These are phyloP conservation scores for Penicillium longicatenatum DNA, from an alignment of 495 filamentous ascomycete species.

Conservation along the genomic window DNA sequence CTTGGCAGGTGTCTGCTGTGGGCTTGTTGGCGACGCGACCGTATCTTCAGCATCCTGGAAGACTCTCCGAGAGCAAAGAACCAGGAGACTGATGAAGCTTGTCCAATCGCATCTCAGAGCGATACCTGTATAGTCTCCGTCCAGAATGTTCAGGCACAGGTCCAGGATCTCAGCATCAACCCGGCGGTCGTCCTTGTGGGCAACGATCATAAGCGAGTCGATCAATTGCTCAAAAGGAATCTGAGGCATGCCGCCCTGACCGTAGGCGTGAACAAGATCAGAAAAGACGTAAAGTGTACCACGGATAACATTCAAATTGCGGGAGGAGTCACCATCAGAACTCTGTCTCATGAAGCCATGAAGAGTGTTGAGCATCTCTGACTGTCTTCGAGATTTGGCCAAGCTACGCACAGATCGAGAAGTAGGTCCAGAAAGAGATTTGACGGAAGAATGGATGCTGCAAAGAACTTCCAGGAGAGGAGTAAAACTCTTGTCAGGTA, in stretches of 20 bases:
- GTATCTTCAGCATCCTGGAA: conserved; percentile 30
- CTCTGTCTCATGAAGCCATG: conserved; percentile 61
- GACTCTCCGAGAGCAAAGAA: conserved; percentile 68
- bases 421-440: conserved; percentile 65
- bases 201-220: conserved; percentile 59
- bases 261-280: conserved; percentile 55
- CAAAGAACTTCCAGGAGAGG: conserved; percentile 78
- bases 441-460: conserved; percentile 76
- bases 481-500: conserved; percentile 67
- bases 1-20: conserved; percentile 27
- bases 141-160: conserved; percentile 43
- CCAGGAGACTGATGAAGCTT: conserved; percentile 46
- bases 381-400: conserved; percentile 76
- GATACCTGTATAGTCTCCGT: conserved; percentile 38
- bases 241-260: conserved; percentile 64
- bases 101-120: conserved; percentile 40
- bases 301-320: conserved; percentile 64
- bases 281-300: conserved; percentile 70
- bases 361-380: conserved; percentile 65
- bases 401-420: conserved; percentile 78
- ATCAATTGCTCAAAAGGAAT: conserved; percentile 52
- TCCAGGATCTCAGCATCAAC: conserved; percentile 60
- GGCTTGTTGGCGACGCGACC: conserved; percentile 19
- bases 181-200: conserved; percentile 51
- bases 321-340: conserved; percentile 41